These are phyloP conservation scores for Fusarium sp. DNA, from an alignment of 2,329 filamentous ascomycete species.

Conservation along the genomic window DNA sequence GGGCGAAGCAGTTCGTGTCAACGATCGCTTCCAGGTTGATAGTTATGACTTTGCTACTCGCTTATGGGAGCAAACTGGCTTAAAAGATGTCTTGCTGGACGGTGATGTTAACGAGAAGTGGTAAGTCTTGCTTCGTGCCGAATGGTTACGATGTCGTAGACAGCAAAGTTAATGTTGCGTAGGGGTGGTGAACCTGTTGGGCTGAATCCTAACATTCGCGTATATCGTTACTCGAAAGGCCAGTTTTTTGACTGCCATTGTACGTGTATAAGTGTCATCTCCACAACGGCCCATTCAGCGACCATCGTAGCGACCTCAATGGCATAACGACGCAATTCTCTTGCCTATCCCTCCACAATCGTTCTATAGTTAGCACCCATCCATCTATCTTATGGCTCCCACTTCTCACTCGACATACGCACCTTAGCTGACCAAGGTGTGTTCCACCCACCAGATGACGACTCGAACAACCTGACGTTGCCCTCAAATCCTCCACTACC, in stretches of 20 bases:
- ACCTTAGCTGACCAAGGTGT: constrained; percentile 5
- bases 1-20: constrained; percentile 83
- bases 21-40: constrained; percentile 86
- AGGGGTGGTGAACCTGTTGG: constrained; percentile 89
- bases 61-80: constrained; percentile 79
- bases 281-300: background rate
- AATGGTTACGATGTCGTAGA: background rate
- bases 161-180: constrained; percentile 38
- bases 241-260: constrained; percentile 95
- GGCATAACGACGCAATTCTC: background rate
- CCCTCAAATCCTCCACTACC: constrained; percentile 43
- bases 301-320: background rate
- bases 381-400: background rate
- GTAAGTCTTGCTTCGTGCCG: constrained; percentile 46
- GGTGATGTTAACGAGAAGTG: constrained; percentile 52
- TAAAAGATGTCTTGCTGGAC: constrained; percentile 67
- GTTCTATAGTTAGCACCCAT: background rate
- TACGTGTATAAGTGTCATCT: constrained; percentile 53
- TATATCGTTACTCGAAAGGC: constrained; percentile 85
- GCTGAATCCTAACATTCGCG: constrained; percentile 85
- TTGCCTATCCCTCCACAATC: background rate
- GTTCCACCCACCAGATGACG: constrained; percentile 71
- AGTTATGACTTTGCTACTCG: constrained; percentile 77
- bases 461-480: constrained; percentile 77
- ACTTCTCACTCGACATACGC: background rate